Evolutionary conservation across 2,329 filamentous ascomycete species (phyloP).

Genomic region (Trichoderma arundinaceum): DNA sequence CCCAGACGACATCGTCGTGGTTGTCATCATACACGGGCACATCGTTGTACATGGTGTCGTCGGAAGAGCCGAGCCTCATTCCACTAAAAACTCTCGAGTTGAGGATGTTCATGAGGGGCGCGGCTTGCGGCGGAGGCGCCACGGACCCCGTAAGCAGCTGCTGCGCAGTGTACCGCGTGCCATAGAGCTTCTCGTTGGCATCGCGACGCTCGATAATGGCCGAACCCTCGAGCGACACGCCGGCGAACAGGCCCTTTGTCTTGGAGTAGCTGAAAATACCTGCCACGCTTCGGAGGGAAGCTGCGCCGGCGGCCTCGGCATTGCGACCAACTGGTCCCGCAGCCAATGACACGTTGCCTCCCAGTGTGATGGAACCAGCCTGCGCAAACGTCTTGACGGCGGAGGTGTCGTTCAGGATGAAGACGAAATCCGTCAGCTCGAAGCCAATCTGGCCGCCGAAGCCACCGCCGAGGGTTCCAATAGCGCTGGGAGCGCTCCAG

Average conservation of each 20-base stretch:
- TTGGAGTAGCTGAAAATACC: constrained; percentile 98
- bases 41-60: constrained; percentile 88
- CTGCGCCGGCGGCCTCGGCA: constrained; percentile 92
- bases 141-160: constrained; percentile 83
- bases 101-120: constrained; percentile 81
- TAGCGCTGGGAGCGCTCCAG: constrained; percentile 83
- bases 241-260: constrained; percentile 95
- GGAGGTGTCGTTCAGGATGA: constrained; percentile 90
- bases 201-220: constrained; percentile 94
- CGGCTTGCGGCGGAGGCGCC: constrained; percentile 78
- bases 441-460: constrained; percentile 88
- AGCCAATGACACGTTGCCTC: constrained; percentile 94
- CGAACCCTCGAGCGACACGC: constrained; percentile 91
- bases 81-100: constrained; percentile 86
- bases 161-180: constrained; percentile 76
- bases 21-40: constrained; percentile 84
- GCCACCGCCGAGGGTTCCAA: constrained; percentile 79
- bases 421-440: constrained; percentile 93
- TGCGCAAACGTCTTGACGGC: constrained; percentile 96
- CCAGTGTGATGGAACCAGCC: constrained; percentile 86
- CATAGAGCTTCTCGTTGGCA: constrained; percentile 96
- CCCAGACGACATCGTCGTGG: constrained; percentile 85
- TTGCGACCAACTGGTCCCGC: constrained; percentile 93
- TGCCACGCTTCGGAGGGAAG: constrained; percentile 85
- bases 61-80: constrained; percentile 51